Evolutionary conservation across 805 yeast genomes (phyloP).

Genomic region (Wickerhamomyces mucosus): DNA sequence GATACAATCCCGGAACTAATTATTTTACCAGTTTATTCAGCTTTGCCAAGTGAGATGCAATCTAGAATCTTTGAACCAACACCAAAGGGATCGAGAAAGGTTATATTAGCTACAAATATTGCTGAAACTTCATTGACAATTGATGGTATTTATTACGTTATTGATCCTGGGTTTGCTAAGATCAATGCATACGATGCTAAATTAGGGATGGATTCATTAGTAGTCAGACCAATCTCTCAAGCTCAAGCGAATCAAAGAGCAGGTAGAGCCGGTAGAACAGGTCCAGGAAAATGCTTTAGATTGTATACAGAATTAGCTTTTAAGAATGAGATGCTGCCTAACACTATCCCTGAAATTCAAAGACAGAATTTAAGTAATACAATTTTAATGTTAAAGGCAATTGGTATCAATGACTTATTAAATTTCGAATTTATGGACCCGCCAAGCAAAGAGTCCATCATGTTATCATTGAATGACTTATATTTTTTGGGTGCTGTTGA

Average conservation of each 20-base stretch:
- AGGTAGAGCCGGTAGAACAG: slow-evolving; percentile 97
- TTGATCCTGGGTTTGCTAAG: slow-evolving; percentile 93
- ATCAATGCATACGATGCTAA: slow-evolving; percentile 82
- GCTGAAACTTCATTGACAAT: slow-evolving; percentile 97
- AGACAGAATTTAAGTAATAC: slow-evolving; percentile 81
- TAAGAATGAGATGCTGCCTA: slow-evolving; percentile 65
- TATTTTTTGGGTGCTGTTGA: slow-evolving; percentile 80
- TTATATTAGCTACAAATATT: slow-evolving; percentile 89
- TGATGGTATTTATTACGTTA: slow-evolving; percentile 84
- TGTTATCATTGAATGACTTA: slow-evolving; percentile 73
- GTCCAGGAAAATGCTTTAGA: slow-evolving; percentile 90
- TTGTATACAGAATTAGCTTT: slow-evolving; percentile 82
- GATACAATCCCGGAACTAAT: slow-evolving; percentile 54
- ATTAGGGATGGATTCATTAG: slow-evolving; percentile 83
- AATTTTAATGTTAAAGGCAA: slow-evolving; percentile 76
- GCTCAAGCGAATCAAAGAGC: slow-evolving; percentile 95
- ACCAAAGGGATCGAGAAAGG: slow-evolving; percentile 75
- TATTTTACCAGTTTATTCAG: slow-evolving; percentile 83
- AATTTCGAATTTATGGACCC: slow-evolving; percentile 88
- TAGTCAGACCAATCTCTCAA: slow-evolving; percentile 79
- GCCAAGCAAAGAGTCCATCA: slow-evolving; percentile 68
- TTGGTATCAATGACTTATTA: slow-evolving; percentile 77
- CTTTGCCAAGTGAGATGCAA: slow-evolving; percentile 86
- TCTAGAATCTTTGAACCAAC: slow-evolving; percentile 83
- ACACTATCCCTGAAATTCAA: slow-evolving; percentile 84